phyloP scores from a whole-genome alignment of 305 asterid species.

The Plantago lanceolata region DNA sequence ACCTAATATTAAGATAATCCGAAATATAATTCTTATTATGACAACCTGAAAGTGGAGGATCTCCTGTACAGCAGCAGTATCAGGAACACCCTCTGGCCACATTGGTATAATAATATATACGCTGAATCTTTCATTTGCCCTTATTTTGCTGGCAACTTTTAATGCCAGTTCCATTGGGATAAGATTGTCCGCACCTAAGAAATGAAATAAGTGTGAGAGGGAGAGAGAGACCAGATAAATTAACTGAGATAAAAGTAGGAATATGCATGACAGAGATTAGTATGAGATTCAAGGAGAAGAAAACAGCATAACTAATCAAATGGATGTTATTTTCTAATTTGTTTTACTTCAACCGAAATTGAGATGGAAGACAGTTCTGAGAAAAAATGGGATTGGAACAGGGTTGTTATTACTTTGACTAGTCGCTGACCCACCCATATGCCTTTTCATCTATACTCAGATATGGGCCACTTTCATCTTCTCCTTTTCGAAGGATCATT shows the following conservation, averaged over 20 bases:
- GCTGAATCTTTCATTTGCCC: conserved; percentile 68
- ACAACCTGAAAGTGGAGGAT: conserved; percentile 94
- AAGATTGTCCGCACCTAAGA: conserved; percentile 81
- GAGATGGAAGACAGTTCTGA: background rate
- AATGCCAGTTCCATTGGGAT: conserved; percentile 94
- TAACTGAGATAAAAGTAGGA: background rate
- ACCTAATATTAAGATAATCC: background rate
- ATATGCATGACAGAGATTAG: background rate
- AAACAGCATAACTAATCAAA: background rate
- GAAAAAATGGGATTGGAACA: too few relatives aligned
- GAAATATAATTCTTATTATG: background rate
- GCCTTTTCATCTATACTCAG: background rate
- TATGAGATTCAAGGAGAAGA: background rate
- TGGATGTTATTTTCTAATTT: background rate
- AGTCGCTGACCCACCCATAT: background rate
- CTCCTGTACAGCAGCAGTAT: conserved; percentile 82
- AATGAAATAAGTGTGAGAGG: conserved; percentile 1
- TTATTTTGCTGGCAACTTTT: conserved; percentile 73
- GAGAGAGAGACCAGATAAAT: too few relatives aligned
- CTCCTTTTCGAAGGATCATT: too few relatives aligned
- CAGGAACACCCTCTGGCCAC: conserved; percentile 98
- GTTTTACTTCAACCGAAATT: background rate
- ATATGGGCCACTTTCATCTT: background rate
- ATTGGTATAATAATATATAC: conserved; percentile 85
- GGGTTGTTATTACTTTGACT: background rate